A percentile compares a stretch with the other conserved stretches of the same genome.
These are phyloP conservation scores for Hypoxylon sp. DNA, from an alignment of 2,329 filamentous ascomycete species.

Conservation along the genomic window DNA sequence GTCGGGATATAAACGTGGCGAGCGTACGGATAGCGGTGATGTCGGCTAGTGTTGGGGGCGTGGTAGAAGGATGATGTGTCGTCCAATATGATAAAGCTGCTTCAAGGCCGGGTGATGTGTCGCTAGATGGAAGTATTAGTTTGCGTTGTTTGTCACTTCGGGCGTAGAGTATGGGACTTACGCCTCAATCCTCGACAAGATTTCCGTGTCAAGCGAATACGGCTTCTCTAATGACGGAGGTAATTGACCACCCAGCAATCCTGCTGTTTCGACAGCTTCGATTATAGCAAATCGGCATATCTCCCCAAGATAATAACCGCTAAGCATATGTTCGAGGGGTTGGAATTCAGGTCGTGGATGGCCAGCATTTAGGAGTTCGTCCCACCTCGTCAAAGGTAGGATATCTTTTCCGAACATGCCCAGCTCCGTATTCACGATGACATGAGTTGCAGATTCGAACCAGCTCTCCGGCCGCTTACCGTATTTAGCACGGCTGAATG, in stretches of 20 bases:
- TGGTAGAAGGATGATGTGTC: constrained; percentile 63
- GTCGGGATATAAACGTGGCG: constrained; percentile 68
- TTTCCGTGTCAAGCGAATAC: constrained; percentile 74
- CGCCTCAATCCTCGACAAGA: constrained; percentile 71
- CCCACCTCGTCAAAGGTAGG: constrained; percentile 74
- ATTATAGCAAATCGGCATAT: constrained; percentile 71
- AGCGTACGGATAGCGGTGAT: constrained; percentile 67
- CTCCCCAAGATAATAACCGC: constrained; percentile 77
- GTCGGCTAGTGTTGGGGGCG: constrained; percentile 59
- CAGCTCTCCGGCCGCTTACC: constrained; percentile 68
- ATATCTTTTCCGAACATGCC: constrained; percentile 76
- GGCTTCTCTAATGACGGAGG: constrained; percentile 66
- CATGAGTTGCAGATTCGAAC: constrained; percentile 72
- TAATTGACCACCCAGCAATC: constrained; percentile 69
- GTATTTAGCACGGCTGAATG: constrained; percentile 70
- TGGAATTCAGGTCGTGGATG: constrained; percentile 64
- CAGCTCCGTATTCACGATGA: constrained; percentile 77
- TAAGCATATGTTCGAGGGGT: constrained; percentile 65
- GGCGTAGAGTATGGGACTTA: constrained; percentile 55
- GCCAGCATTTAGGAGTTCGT: constrained; percentile 65
- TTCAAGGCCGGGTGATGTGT: constrained; percentile 60
- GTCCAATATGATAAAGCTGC: constrained; percentile 65
- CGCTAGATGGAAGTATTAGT: constrained; percentile 56
- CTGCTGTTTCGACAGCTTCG: constrained; percentile 70
- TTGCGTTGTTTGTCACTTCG: background rate